Base-by-base conservation (phyloP, 1,284 basidiomycete genomes). In the Sporisorium iseilematis-ciliati region DNA sequence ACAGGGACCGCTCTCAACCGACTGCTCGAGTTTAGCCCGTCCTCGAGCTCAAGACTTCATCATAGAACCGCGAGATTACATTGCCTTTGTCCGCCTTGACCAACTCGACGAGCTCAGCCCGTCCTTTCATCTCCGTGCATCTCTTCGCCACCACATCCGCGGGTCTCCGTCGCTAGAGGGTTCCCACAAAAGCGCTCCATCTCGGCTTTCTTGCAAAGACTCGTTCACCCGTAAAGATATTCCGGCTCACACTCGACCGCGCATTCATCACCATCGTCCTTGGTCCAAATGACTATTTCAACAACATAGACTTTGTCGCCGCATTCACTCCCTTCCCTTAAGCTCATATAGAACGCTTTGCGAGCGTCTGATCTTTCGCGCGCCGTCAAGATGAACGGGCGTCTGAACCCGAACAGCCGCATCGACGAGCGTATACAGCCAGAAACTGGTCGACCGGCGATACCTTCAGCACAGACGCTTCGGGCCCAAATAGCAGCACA, bases 341-440 rank as follows among this genome's bases (percentile, higher is more conserved):
- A 48, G 26, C 46, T 48, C 16, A 2, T 5, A 29, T 4, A 31
- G 21, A 12, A 4, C 16, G 10, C 46, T 48, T 31, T 11, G 25
- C 26, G 46, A 10, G 18, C 26, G 23, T 12, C 16, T 46, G 10
- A 5, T 46, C 25, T 26, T n/a, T n/a, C n/a, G n/a, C n/a, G n/a
- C 3, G 6, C 6, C 46, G 57, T 59, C 21, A 53, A 45, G 18
- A 65, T 65, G 63, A 65, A 58, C 18, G 63, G 63, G 40, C 63
- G 56, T 11, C 38, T 58, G 20, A 53, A 26, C 26, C 33, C 50
- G 31, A 65, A 41, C 42, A 23, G 38, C 38, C 33, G 33, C 33
- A 33, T 33, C 33, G 56, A 54, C n/a, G 56, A 38, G 50, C 43
- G 35, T 21, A 33, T 21, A 25, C 33, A 38, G 8, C 18, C 35